Conservation (phyloP, 306 rosid genomes). For the Prunus kanzakura region DNA sequence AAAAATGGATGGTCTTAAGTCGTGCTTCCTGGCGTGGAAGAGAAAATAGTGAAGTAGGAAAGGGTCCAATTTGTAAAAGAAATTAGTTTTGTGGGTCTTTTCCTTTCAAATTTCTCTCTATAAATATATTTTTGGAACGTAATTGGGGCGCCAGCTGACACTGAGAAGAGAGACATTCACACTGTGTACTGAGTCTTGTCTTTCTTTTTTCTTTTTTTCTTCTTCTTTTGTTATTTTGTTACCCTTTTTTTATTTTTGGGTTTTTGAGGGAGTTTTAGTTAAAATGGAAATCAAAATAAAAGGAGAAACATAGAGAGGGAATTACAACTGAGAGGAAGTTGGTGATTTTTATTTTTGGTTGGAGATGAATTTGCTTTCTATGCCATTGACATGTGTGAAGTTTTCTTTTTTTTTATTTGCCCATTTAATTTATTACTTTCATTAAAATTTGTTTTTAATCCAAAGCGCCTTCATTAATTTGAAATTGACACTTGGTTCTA, state of each 20-base stretch:
- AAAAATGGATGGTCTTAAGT: slow-evolving; percentile 34
- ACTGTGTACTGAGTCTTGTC: background rate
- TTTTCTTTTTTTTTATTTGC: too few species aligned
- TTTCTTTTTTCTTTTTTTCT: background rate
- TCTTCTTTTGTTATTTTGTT: background rate
- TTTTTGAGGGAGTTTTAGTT: background rate
- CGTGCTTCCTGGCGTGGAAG: background rate
- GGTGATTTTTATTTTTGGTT: background rate
- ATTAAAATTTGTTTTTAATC: too few species aligned
- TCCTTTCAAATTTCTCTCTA: background rate
- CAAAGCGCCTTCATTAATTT: too few species aligned
- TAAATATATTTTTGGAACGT: slow-evolving; percentile 11
- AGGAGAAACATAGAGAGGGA: background rate
- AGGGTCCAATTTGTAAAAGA: slow-evolving; percentile 5
- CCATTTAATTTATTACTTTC: background rate
- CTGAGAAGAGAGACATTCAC: slow-evolving; percentile 2
- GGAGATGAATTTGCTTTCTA: background rate
- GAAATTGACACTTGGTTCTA: background rate
- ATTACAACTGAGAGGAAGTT: background rate
- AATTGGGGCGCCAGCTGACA: background rate
- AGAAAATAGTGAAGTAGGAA: background rate
- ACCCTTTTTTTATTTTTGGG: background rate
- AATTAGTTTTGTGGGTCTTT: background rate
- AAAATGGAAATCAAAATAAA: background rate
- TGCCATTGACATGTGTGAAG: too few species aligned